Base-by-base conservation (phyloP, 352 stramenopile species). In the Blastocystis hominis region DNA sequence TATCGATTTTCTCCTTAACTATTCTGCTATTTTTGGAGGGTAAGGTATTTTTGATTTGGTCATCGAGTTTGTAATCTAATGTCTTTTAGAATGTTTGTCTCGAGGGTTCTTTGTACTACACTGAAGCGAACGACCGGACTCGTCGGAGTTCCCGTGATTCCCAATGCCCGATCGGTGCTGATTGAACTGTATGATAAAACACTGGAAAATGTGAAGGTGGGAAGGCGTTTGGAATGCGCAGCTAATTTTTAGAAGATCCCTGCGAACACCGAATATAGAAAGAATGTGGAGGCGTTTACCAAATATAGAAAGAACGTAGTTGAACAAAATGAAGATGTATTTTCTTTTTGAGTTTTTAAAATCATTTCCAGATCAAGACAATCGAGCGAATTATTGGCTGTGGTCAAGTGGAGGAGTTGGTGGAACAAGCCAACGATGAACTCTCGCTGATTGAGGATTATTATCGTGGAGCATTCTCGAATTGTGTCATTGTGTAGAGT, bases 221-320 rank as follows among this genome's bases (percentile, higher is more conserved):
- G 70, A 30, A 30, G 17, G 46, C 0, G 34, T 47, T 24, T 44
- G 20, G 20, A 15, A 4, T 64, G 20, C 6, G 3, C 17, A 9
- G 46, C 6, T 62, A 17, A 46, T 17, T 38, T 40, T 20, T 80
- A 80, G 70, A 80, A 80, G 59, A 86, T 86, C 47, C 76, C 76
- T 54, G 76, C 59, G n/a, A 53, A 72, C 30, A 76, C 76, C 4
- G 76, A 86, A 68, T 86, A 86, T 44, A 86, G 76, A 86, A 86
- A 86, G 63, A 86, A 86, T 47, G 76, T 86, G 20, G 76, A 86
- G 40, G 59, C 76, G 47, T 86, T 86, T 50, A 86, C 76, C 30
- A 86, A 86, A 61, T 86, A 86, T 46, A 63, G 76, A 76, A 72
- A n/a, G 34, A 86, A 86, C 63, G 46, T 76, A 40, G 63, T 86